phyloP scores from a whole-genome alignment of 1,284 basidiomycete genomes.

The Ustilago hordei region DNA sequence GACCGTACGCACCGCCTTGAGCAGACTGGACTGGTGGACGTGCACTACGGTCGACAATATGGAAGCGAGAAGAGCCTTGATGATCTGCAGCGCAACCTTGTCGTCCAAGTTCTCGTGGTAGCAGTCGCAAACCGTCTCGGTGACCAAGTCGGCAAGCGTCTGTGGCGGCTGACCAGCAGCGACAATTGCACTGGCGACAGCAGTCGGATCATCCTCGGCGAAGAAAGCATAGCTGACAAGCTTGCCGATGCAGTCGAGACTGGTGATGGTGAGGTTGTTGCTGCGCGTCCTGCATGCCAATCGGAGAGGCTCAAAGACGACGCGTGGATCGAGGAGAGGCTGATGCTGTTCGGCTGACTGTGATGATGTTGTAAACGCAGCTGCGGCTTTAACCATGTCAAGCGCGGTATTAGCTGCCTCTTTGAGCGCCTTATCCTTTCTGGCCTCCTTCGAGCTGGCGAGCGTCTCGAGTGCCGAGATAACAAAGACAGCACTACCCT shows the following conservation, averaged over 20 bases:
- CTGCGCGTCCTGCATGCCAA: slow-evolving; percentile 64
- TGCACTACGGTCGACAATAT: slow-evolving; percentile 64
- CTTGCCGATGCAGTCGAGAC: slow-evolving; percentile 68
- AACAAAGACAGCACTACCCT: slow-evolving; percentile 66
- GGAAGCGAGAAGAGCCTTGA: slow-evolving; percentile 68
- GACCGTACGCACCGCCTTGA: slow-evolving; percentile 71
- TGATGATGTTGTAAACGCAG: slow-evolving; percentile 28
- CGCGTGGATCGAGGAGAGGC: slow-evolving; percentile 62
- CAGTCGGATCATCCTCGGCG: slow-evolving; percentile 60
- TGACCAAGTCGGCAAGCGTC: slow-evolving; percentile 65
- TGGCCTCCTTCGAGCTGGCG: slow-evolving; percentile 61
- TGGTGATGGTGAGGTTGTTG: slow-evolving; percentile 61
- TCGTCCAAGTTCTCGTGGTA: slow-evolving; percentile 66
- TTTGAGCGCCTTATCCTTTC: slow-evolving; percentile 63
- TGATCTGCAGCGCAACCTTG: slow-evolving; percentile 65
- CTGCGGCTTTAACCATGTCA: slow-evolving; percentile 65
- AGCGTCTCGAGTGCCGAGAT: slow-evolving; percentile 65
- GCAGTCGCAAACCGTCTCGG: slow-evolving; percentile 67
- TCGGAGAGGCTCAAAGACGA: slow-evolving; percentile 68
- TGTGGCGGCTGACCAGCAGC: slow-evolving; percentile 40
- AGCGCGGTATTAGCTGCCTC: slow-evolving; percentile 58
- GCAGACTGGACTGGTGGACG: slow-evolving; percentile 66
- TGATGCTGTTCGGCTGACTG: slow-evolving; percentile 28
- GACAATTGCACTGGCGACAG: slow-evolving; percentile 25
- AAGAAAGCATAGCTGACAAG: slow-evolving; percentile 69